Conservation (phyloP, 441 rosid species). For the Jatropha multifida region DNA sequence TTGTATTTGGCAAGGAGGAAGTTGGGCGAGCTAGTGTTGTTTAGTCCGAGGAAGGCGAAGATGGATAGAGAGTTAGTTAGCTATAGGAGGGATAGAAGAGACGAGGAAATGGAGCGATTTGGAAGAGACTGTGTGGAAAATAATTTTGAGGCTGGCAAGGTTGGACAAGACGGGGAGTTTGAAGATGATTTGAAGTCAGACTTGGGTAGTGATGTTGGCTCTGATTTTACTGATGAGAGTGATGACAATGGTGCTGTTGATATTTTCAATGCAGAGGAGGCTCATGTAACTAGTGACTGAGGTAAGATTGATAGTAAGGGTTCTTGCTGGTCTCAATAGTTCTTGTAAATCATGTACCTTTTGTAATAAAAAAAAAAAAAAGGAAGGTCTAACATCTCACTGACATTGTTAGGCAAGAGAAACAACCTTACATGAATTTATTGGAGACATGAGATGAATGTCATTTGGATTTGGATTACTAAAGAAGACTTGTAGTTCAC, state of each 20-base stretch:
- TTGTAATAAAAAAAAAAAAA: neutral
- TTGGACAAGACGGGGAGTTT: slow-evolving; percentile 19
- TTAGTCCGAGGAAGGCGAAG: slow-evolving; percentile 69
- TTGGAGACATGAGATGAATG: neutral
- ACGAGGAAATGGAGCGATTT: slow-evolving; percentile 35
- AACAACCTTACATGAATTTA: neutral
- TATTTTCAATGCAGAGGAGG: slow-evolving; percentile 23
- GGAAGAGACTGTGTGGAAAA: slow-evolving; percentile 28
- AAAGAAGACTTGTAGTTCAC: neutral
- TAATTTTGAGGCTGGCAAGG: slow-evolving; percentile 22
- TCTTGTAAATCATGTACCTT: neutral
- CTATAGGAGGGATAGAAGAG: slow-evolving; percentile 43
- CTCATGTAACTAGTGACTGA: slow-evolving; percentile 17
- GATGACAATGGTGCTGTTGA: slow-evolving; percentile 25
- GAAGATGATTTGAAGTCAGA: slow-evolving; percentile 30
- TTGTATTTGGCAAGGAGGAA: slow-evolving; percentile 82
- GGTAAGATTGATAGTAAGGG: neutral
- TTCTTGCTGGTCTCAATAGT: neutral
- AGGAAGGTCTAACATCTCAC: neutral
- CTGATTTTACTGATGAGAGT: slow-evolving; percentile 28
- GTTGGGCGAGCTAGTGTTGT: slow-evolving; percentile 71
- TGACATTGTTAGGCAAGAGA: neutral
- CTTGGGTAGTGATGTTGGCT: slow-evolving; percentile 24
- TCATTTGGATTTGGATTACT: neutral
- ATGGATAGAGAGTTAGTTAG: slow-evolving; percentile 64